These are phyloP conservation scores for Yarrowia galli DNA, from an alignment of 1,139 yeast genomes.

Conservation along the genomic window DNA sequence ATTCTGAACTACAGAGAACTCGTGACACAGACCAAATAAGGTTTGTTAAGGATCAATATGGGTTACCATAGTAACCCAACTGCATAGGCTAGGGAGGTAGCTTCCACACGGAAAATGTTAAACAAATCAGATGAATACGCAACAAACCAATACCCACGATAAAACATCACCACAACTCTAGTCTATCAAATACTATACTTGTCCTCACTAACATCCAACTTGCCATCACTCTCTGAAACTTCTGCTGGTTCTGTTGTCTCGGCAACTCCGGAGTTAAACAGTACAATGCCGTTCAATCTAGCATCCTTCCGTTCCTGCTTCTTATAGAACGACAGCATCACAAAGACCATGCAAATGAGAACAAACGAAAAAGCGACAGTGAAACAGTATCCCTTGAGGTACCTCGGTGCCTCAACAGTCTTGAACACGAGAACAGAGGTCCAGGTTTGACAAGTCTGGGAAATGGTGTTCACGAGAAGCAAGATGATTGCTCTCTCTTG, in stretches of 20 bases:
- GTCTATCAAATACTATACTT: background rate
- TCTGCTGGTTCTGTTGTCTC: conserved; percentile 50
- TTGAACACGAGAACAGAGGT: conserved; percentile 56
- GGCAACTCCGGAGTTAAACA: conserved; percentile 53
- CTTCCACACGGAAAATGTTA: too few relatives aligned
- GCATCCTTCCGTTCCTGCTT: conserved; percentile 62
- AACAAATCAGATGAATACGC: too few relatives aligned
- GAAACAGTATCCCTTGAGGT: conserved; percentile 59
- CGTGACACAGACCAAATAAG: too few relatives aligned
- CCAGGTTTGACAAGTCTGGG: conserved; percentile 47
- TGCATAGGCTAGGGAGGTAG: too few relatives aligned
- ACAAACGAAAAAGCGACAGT: conserved; percentile 62
- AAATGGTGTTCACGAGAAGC: conserved; percentile 53
- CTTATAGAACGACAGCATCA: conserved; percentile 65
- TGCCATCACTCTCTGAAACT: conserved; percentile 47
- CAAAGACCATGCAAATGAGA: conserved; percentile 60
- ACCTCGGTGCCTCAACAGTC: conserved; percentile 62
- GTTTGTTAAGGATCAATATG: too few relatives aligned
- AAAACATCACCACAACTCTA: too few relatives aligned
- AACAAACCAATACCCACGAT: too few relatives aligned
- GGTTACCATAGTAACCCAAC: too few relatives aligned
- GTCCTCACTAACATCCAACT: background rate
- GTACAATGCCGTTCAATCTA: conserved; percentile 59
- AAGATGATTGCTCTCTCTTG: conserved; percentile 53
- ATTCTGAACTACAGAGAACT: too few relatives aligned